Evolutionary conservation across 768 basidiomycete species (phyloP), one percentile per base, ranked within the genome.

Genomic region (Lactifluus echinatus): DNA sequence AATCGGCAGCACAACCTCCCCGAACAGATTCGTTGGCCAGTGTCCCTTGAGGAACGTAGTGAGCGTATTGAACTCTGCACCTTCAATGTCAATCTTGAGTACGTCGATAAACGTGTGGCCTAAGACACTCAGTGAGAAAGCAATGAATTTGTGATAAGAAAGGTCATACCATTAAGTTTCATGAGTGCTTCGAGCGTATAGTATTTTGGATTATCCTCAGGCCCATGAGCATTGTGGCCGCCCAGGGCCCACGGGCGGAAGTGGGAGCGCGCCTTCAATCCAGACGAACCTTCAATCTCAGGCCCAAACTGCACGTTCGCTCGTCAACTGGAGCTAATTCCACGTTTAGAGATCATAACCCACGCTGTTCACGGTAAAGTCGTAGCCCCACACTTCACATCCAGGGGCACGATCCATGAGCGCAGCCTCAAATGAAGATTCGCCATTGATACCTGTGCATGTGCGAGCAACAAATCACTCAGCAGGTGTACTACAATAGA

Each of bases 61-160:
- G 5, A 89, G 68, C 0, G 82, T 79, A 46, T 79, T 76, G 66
- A 83, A 88, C 63, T 89, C 86, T 68, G 76, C 76, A 40, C 81
- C 78, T 63, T 89, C 86, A 26, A 85, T 78, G 67, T 89, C 87
- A 50, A 89, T 71, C 68, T 87, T 84, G 55, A 87, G 77, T 61
- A 89, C 77, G 62, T 89, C 86, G 53, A 88, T 82, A 62, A 82
- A 82, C 19, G 70, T 71, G 64, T 89, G 87, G 15, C 80, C 81
- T 81, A 50, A 12, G 15, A 26, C 48, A 23, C 28, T 24, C 8
- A 17, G 15, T 26, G 33, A 51, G 4, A 37, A 21, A 12, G 2
- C 14, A 31, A 56, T 11, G 26, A n/a, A 6, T 4, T 36, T n/a
- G 28, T 14, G 2, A 21, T 17, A 26, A 36, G 37, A 28, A 24